Base-by-base conservation (phyloP, 371 early-diverging fungal genomes). In the Phascolomyces articulosus region DNA sequence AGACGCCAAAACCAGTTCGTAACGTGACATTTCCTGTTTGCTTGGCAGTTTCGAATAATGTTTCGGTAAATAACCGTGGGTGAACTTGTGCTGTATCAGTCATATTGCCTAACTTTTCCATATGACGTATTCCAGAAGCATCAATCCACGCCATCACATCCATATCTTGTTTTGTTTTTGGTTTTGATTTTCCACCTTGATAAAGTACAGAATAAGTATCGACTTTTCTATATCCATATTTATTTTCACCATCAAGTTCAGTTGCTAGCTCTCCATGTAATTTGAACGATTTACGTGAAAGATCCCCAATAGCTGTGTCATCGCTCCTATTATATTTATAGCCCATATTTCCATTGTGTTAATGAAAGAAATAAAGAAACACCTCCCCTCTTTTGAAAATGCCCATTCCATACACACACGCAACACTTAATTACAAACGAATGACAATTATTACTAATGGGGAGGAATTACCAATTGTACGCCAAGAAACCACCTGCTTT, bases 401-500 rank as follows among this genome's bases (percentile, higher is more conserved):
- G 58, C 11, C n/a, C 24, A 2, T 11, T 10, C 2, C 23, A 20
- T n/a, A 31, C 15, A n/a, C 40, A 20, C 18, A 2, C 11, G 24
- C 1, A 15, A 23, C 2, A 1, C 27, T 26, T 58, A 9, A 49
- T 28, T n/a, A 21, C 16, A 20, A 26, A 53, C 31, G 16, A 44
- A n/a, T 4, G 18, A 13, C 44, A n/a, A 44, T 51, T 1, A 10
- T 24, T 34, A 2, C 6, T 34, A 34, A 34, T 34, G n/a, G n/a
- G n/a, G n/a, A 34, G 11, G 4, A 20, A 26, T 70, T 71, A 72
- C 80, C 90, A 91, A 60, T 88, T 84, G 23, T 79, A 72, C 15
- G 91, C 87, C 23, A 91, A 74, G 66, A 91, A 91, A 9, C 92
- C 92, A 61, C 91, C 92, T 8, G 90, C 85, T 66, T 86, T 87